Base-by-base conservation (phyloP, 2,329 filamentous ascomycete species). In the Cadophora gregata region DNA sequence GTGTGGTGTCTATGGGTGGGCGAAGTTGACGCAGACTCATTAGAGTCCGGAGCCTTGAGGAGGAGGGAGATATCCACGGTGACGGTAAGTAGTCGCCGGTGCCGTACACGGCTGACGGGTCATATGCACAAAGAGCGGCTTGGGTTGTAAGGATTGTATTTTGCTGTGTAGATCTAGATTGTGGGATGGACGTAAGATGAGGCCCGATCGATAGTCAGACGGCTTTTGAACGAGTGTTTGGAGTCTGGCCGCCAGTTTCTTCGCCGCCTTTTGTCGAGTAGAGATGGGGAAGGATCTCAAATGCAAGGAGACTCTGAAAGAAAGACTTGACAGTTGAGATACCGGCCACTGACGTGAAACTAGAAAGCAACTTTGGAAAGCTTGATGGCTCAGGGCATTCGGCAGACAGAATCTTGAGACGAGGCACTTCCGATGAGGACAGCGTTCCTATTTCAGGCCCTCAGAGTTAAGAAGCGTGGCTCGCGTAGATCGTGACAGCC, bases 61-160 rank as follows among this genome's bases (percentile, higher is more conserved):
- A 97, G 87, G 73, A 91, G 90, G 81, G 92, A 88, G 91, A 97
- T 96, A 94, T 97, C 93, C 93, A 97, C 90, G 87, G 85, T 94
- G 88, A 84, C 87, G 86, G 85, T 85, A 64, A 71, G 69, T 69
- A 67, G 62, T 76, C 65, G 73, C 71, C 66, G 72, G 76, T 75
- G 70, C 76, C 76, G 75, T 77, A 16, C 73, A 76, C 71, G 71
- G 72, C 67, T 71, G 73, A 76, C 74, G 72, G 75, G 74, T 76
- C 75, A 76, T 75, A 69, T 74, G 74, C 69, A n/a, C n/a, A 71
- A 65, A 50, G 45, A 48, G 33, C 61, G 48, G 51, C 21, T 61
- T 51, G 48, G 48, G 47, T 25, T 36, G 25, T 62, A 55, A 45
- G 45, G 50, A 27, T 58, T 29, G 19, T 24, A 62, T 58, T 27